Percentiles rank a stretch among this genome's conserved stretches.
Evolutionary conservation across 2,329 filamentous ascomycete species (phyloP).

Genomic region (Aspergillus thermomutatus): DNA sequence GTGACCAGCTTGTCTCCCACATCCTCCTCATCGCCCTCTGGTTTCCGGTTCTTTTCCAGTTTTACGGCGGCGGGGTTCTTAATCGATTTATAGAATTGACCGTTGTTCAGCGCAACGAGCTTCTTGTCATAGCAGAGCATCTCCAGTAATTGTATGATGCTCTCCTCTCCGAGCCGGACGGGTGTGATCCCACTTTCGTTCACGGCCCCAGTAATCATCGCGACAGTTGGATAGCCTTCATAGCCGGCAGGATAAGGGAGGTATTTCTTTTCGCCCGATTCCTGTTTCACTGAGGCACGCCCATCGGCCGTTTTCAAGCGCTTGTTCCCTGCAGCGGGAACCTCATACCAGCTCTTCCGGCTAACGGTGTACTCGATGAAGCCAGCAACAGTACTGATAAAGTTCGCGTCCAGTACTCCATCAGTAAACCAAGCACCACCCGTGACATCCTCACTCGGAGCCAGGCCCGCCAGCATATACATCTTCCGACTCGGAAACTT

Average conservation of each 20-base stretch:
- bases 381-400: conserved; percentile 73
- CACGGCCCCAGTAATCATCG: conserved; percentile 72
- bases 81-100: conserved; percentile 49
- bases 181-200: conserved; percentile 67
- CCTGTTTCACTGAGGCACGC: conserved; percentile 29
- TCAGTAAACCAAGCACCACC: conserved; percentile 95
- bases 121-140: conserved; percentile 86
- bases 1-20: conserved; percentile 45
- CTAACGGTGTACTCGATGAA: conserved; percentile 73
- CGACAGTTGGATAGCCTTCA: conserved; percentile 73
- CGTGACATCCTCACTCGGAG: conserved; percentile 83
- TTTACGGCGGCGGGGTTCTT: conserved; percentile 39
- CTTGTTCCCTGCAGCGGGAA: conserved; percentile 37
- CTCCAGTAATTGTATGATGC: conserved; percentile 81
- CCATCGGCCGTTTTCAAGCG: conserved; percentile 36
- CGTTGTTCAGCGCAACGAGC: conserved; percentile 60
- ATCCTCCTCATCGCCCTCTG: conserved; percentile 24
- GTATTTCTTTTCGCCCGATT: conserved; percentile 29
- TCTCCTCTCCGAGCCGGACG: conserved; percentile 65
- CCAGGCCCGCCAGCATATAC: conserved; percentile 85
- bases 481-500: conserved; percentile 90
- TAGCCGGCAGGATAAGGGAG: conserved; percentile 63
- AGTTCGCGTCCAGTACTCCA: conserved; percentile 80
- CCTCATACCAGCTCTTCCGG: conserved; percentile 66
- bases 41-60: conserved; percentile 31